Percentiles rank a stretch among this genome's conserved stretches.
Evolutionary conservation across 2,329 filamentous ascomycete genomes (phyloP).

Genomic region (Ophiocordyceps unilateralis): DNA sequence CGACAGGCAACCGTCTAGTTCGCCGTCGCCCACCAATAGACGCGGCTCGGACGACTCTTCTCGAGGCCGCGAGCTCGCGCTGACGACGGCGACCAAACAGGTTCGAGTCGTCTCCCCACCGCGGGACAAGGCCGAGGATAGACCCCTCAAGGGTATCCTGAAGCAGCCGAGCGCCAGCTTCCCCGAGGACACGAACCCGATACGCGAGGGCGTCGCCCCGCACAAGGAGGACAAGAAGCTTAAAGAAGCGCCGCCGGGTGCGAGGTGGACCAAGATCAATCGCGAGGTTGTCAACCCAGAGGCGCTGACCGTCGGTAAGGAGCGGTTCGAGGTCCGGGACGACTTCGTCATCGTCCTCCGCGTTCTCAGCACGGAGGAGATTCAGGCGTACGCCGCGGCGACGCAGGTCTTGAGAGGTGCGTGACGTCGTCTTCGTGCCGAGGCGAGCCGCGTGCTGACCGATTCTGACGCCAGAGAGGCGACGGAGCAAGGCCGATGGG

Average conservation of each 20-base stretch:
- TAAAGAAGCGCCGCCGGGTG: slow-evolving; percentile 57
- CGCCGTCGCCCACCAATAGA: slow-evolving; percentile 7
- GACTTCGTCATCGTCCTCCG: slow-evolving; percentile 88
- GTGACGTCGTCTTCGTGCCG: slow-evolving; percentile 5
- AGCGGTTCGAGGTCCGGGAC: slow-evolving; percentile 79
- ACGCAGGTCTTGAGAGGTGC: slow-evolving; percentile 69
- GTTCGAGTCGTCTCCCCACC: slow-evolving; percentile 62
- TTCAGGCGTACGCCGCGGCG: slow-evolving; percentile 67
- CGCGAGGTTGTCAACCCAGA: slow-evolving; percentile 79
- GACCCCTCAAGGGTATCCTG: slow-evolving; percentile 67
- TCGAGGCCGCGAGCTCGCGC: slow-evolving; percentile 23
- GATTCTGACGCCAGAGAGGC: slow-evolving; percentile 9
- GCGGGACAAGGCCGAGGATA: slow-evolving; percentile 42
- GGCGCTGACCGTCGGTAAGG: slow-evolving; percentile 69
- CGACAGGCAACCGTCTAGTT: slow-evolving; percentile 3
- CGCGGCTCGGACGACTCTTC: slow-evolving; percentile 5
- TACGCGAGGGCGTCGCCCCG: slow-evolving; percentile 84
- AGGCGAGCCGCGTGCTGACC: neutral
- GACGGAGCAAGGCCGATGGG: slow-evolving; percentile 16
- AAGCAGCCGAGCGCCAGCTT: slow-evolving; percentile 70
- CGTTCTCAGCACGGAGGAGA: slow-evolving; percentile 76
- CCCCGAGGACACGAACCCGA: slow-evolving; percentile 67
- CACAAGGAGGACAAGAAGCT: slow-evolving; percentile 66
- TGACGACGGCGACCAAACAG: slow-evolving; percentile 23
- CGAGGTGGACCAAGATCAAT: slow-evolving; percentile 87